These are phyloP conservation scores for Brassica carinata DNA, from an alignment of 345 rosid species.

Conservation along the genomic window DNA sequence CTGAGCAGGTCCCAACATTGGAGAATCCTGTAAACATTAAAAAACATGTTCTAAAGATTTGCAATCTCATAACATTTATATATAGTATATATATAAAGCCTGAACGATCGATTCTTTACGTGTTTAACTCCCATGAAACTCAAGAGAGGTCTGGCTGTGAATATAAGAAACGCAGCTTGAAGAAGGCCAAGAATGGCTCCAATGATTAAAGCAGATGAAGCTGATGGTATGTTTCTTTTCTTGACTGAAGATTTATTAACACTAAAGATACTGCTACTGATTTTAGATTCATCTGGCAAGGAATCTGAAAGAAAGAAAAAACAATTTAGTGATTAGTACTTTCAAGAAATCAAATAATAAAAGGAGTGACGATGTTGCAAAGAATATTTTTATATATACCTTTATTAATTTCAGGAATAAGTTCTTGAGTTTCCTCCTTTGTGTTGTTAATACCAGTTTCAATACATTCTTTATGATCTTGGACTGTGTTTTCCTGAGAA, in stretches of 20 bases:
- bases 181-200: slow-evolving; percentile 85
- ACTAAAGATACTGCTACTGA: slow-evolving; percentile 40
- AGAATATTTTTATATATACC: slow-evolving; percentile 10
- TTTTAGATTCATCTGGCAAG: slow-evolving; percentile 32
- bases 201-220: slow-evolving; percentile 85
- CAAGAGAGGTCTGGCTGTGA: slow-evolving; percentile 70
- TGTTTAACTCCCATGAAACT: slow-evolving; percentile 84
- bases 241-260: slow-evolving; percentile 40
- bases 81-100: neutral
- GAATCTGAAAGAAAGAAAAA: slow-evolving; percentile 9
- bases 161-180: slow-evolving; percentile 75
- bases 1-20: slow-evolving; percentile 76
- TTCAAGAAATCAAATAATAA: neutral
- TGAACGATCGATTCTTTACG: slow-evolving; percentile 46
- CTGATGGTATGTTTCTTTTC: slow-evolving; percentile 82
- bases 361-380: neutral
- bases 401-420: slow-evolving; percentile 55
- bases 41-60: neutral
- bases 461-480: slow-evolving; percentile 37
- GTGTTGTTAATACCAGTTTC: slow-evolving; percentile 45
- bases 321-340: slow-evolving; percentile 1
- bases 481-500: slow-evolving; percentile 26
- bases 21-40: slow-evolving; percentile 58
- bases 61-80: neutral
- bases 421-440: slow-evolving; percentile 51